Base-by-base conservation (phyloP, 345 rosid genomes). In the Gynandropsis gynandra region DNA sequence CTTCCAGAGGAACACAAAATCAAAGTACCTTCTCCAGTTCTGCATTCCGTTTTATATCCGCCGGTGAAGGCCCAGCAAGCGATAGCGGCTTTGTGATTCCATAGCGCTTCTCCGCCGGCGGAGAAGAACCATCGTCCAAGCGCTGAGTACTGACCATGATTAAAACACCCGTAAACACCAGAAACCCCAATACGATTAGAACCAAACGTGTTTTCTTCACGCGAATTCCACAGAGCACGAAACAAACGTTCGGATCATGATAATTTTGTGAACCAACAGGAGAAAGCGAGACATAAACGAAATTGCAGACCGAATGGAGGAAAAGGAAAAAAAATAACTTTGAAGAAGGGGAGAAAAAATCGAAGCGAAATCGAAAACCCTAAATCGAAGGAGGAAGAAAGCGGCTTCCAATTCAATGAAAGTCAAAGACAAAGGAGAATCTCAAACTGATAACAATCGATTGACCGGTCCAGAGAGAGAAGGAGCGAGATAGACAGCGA, bases 31-130 rank as follows among this genome's bases (percentile, higher is more conserved):
- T 81, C 63, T 81, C 83, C 42, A 89, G 72, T 51, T 80, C 82
- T 8, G 42, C 24, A 65, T 69, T 82, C 31, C 81, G 81, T 52
- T 65, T 87, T 20, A 68, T 2, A 85, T 89, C 95, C 42, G 68
- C 79, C 21, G 74, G 70, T 0, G 70, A 69, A 9, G 97, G 95
- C 18, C 80, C 97, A 14, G 85, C 71, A 44, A 77, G 16, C 11
- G 97, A 89, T 10, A 89, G 76, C n/a, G 92, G 95, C 50, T 85
- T 74, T 54, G 83, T 82, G 40, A 82, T 83, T 38, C 87, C 95
- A 46, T 52, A 71, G 31, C 68, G 77, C 9, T 59, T 34, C 10
- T 58, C 39, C 8, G 10, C 16, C n/a, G 17, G 43, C 21, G 57
- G 50, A 48, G 70, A 46, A 59, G 50, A 50, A 4, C 71, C 41